Evolutionary conservation across 805 yeast species (phyloP).

Genomic region (Cyberlindnera xylosilytica): DNA sequence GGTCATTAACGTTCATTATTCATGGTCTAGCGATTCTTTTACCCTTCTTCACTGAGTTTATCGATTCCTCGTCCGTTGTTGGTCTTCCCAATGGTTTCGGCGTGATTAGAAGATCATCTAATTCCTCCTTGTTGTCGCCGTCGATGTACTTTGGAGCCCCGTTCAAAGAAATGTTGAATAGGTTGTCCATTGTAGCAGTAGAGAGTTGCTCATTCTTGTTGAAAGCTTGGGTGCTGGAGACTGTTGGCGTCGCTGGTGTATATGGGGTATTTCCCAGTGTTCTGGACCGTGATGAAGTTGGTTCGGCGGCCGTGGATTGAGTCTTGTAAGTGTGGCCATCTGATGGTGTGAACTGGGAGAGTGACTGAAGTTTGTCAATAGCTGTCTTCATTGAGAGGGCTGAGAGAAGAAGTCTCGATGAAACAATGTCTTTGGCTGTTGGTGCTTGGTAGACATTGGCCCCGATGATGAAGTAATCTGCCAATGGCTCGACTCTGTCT

Average conservation of each 20-base stretch:
- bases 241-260: conserved; percentile 24
- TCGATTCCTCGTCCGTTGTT: conserved; percentile 14
- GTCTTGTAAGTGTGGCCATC: conserved; percentile 51
- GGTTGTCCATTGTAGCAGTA: conserved; percentile 24
- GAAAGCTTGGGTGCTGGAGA: conserved; percentile 7
- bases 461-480: conserved; percentile 86
- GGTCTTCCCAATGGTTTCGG: conserved; percentile 13
- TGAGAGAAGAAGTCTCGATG: conserved; percentile 51
- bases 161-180: conserved; percentile 24
- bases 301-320: conserved; percentile 8
- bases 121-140: conserved; percentile 13
- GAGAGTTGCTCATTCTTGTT: conserved; percentile 16
- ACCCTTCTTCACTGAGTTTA: conserved; percentile 17
- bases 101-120: conserved; percentile 2
- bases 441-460: conserved; percentile 94
- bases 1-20: conserved; percentile 1
- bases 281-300: conserved; percentile 21
- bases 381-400: conserved; percentile 42
- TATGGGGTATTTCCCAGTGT: conserved; percentile 27
- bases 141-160: conserved; percentile 21
- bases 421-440: conserved; percentile 62
- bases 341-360: conserved; percentile 57
- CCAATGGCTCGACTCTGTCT: conserved; percentile 48
- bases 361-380: conserved; percentile 40
- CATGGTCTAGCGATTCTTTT: conserved; percentile 8